Evolutionary conservation across 768 basidiomycete species (phyloP).

Genomic region (Suillus hirtellus): DNA sequence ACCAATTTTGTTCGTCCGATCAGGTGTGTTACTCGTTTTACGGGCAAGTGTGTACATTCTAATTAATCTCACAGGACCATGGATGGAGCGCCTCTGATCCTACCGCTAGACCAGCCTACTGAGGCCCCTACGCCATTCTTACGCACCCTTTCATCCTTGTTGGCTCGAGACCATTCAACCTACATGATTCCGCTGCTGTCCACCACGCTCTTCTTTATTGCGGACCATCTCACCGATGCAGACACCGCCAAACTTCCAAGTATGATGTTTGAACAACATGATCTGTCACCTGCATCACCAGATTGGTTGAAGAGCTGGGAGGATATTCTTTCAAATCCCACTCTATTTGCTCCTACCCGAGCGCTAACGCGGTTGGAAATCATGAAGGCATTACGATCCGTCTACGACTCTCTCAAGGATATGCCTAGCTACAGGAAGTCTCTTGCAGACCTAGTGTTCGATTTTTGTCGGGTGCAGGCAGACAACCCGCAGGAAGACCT

Average conservation of each 20-base stretch:
- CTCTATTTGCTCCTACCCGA: slow-evolving; percentile 41
- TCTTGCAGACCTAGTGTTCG: slow-evolving; percentile 55
- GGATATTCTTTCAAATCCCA: slow-evolving; percentile 50
- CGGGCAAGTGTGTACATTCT: slow-evolving; percentile 4
- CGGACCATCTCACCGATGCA: slow-evolving; percentile 66
- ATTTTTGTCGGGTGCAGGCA: slow-evolving; percentile 44
- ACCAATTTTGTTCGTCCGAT: slow-evolving; percentile 56
- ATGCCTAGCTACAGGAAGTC: slow-evolving; percentile 63
- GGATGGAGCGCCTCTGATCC: slow-evolving; percentile 44
- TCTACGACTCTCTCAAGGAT: slow-evolving; percentile 69
- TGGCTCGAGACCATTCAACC: slow-evolving; percentile 61
- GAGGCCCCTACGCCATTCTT: slow-evolving; percentile 63
- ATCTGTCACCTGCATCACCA: slow-evolving; percentile 68
- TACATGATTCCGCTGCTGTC: slow-evolving; percentile 63
- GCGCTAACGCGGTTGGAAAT: slow-evolving; percentile 57
- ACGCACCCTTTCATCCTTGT: slow-evolving; percentile 57
- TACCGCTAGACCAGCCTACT: slow-evolving; percentile 56
- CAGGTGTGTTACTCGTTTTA: slow-evolving; percentile 43
- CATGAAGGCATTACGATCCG: slow-evolving; percentile 55
- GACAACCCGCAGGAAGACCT: slow-evolving; percentile 26
- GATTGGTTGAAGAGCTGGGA: slow-evolving; percentile 74
- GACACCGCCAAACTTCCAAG: slow-evolving; percentile 64
- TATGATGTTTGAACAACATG: slow-evolving; percentile 66
- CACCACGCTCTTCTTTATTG: slow-evolving; percentile 60
- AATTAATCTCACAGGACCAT: slow-evolving; percentile 35